These are phyloP conservation scores for Plasmodium gallinaceum DNA, from an alignment of 169 alveolate genomes.

Conservation along the genomic window DNA sequence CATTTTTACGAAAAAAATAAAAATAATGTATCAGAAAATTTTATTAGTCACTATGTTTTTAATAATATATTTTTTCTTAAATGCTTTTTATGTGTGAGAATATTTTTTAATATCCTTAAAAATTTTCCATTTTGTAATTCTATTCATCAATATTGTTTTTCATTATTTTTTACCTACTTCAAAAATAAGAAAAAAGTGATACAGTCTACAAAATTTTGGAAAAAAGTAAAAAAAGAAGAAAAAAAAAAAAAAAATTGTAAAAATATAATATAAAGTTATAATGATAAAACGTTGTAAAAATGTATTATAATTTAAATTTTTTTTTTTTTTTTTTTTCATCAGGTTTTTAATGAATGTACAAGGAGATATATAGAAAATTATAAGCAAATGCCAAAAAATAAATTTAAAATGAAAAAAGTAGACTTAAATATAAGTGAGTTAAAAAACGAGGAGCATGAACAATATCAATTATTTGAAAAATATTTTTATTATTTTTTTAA, in stretches of 20 bases:
- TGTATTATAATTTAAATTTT: not conserved
- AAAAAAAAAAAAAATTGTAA: not conserved
- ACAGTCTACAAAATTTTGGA: slow-evolving; percentile 46
- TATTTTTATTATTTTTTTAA: slow-evolving; percentile 67
- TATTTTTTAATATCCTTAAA: slow-evolving; percentile 52
- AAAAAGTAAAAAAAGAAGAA: slow-evolving; percentile 18
- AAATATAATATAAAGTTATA: not conserved
- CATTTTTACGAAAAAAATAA: slow-evolving; percentile 3
- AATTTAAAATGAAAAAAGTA: slow-evolving; percentile 48
- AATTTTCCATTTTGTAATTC: slow-evolving; percentile 38
- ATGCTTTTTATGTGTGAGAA: slow-evolving; percentile 57
- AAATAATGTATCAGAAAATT: slow-evolving; percentile 4
- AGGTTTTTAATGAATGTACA: slow-evolving; percentile 67
- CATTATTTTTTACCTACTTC: slow-evolving; percentile 30
- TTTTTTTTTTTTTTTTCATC: not conserved
- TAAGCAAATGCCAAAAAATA: slow-evolving; percentile 65
- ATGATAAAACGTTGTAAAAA: not conserved
- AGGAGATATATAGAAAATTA: slow-evolving; percentile 60
- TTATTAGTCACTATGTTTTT: slow-evolving; percentile 10
- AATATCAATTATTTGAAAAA: slow-evolving; percentile 73
- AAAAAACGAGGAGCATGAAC: slow-evolving; percentile 79
- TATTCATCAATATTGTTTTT: slow-evolving; percentile 65
- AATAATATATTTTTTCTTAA: slow-evolving; percentile 48
- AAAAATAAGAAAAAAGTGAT: slow-evolving; percentile 14
- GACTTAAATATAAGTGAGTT: slow-evolving; percentile 15